Conservation (phyloP, 78 protist species). For the Andalucia godoyi region DNA sequence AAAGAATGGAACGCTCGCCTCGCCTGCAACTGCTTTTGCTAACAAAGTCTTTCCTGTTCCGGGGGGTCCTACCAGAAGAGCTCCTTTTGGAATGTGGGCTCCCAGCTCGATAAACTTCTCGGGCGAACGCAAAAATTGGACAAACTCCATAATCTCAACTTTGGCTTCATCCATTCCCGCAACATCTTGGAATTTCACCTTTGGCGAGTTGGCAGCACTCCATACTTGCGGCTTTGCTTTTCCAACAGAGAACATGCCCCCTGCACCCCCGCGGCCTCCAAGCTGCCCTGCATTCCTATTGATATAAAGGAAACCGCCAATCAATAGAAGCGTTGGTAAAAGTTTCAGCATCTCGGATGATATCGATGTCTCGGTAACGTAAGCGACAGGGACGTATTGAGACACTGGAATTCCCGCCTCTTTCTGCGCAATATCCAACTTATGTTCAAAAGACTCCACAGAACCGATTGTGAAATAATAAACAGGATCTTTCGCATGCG, state of each 20-base stretch:
- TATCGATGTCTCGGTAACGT: not conserved
- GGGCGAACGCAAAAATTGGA: slow-evolving; percentile 83
- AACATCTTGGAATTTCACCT: slow-evolving; percentile 54
- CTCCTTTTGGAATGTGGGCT: slow-evolving; percentile 80
- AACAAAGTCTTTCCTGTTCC: slow-evolving; percentile 93
- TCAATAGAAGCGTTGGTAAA: slow-evolving; percentile 21
- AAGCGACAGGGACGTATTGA: slow-evolving; percentile 15
- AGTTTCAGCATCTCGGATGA: slow-evolving; percentile 9
- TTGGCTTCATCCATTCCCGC: slow-evolving; percentile 82
- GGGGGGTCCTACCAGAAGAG: slow-evolving; percentile 87
- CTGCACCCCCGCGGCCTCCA: not conserved
- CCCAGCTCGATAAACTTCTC: slow-evolving; percentile 54
- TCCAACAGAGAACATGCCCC: not conserved
- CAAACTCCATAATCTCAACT: slow-evolving; percentile 74
- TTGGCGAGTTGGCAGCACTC: no score
- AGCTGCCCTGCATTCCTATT: not conserved
- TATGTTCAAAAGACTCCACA: slow-evolving; percentile 24
- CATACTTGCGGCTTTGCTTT: slow-evolving; percentile 28
- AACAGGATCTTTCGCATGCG: not conserved
- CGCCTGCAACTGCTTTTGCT: slow-evolving; percentile 89
- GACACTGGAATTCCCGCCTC: slow-evolving; percentile 2
- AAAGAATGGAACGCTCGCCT: slow-evolving; percentile 90
- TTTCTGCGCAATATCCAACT: slow-evolving; percentile 22
- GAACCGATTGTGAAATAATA: slow-evolving; percentile 12
- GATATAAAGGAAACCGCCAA: slow-evolving; percentile 3